Evolutionary conservation across 768 basidiomycete species (phyloP), one percentile per base, ranked within the genome.

Genomic region (Podaxis sp.): DNA sequence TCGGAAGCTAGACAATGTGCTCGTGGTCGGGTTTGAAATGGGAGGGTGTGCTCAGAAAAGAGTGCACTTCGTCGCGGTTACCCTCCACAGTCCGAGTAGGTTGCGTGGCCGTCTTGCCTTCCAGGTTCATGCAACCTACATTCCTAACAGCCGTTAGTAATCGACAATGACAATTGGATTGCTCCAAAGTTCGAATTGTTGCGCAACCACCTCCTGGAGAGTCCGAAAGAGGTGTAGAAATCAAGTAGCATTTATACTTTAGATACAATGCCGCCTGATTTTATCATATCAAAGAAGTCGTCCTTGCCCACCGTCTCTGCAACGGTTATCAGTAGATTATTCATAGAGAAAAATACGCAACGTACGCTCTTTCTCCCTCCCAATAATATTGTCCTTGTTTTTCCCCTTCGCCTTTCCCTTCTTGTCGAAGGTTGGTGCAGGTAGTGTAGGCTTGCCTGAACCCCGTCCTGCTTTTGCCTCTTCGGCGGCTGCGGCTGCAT

Each of bases 261-360:
- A 19, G 91, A 89, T 43, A 94, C 92, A 41, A 92, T 75, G 4
- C 89, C 88, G 49, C 92, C 92, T 46, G 90, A 87, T 61, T 88
- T 83, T 68, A 94, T 92, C 81, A 92, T 87, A 66, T 91, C 85
- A 70, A 94, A 85, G 73, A 94, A 94, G 59, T 85, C 82, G 64
- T 91, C 88, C 74, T 88, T 84, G 61, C 84, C 87, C 19, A 91
- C 80, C 3, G 75, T 71, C 61, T 77, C 89, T 89, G 68, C 37
- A 46, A 55, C 54, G 47, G 65, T 27, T 37, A 57, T 59, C 9
- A 66, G 62, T 27, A 24, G 15, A 24, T 22, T 27, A 6, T 6
- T 7, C 27, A 29, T 7, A 1, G 27, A 29, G 7, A 7, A 29
- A 27, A 29, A 29, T 6, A 29, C 27, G 27, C 27, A 17, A 67